Evolutionary conservation across 345 rosid genomes (phyloP).

Genomic region (Linum usitatissimum): DNA sequence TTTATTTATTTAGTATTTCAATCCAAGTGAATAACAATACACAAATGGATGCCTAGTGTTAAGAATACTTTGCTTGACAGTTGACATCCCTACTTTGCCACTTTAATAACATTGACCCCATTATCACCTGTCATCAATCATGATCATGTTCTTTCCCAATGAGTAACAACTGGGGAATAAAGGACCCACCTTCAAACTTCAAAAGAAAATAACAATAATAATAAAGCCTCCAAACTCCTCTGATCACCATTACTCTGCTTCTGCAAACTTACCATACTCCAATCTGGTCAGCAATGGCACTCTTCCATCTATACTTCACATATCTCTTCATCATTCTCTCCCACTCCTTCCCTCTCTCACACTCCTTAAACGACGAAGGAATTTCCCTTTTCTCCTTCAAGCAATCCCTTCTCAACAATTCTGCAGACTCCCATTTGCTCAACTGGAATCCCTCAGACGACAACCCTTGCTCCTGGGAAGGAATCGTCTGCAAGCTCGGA

Average conservation of each 20-base stretch:
- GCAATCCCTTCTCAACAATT: slow-evolving; percentile 9
- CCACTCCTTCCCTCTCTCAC: neutral
- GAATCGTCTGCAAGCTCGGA: slow-evolving; percentile 13
- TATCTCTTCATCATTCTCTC: neutral
- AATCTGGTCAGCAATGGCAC: neutral
- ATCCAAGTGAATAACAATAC: neutral
- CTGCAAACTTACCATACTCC: neutral
- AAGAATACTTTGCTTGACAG: no score
- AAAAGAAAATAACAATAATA: no score
- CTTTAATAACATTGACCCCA: neutral
- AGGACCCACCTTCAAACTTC: neutral
- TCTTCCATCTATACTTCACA: neutral
- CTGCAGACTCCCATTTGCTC: neutral
- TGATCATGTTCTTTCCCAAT: neutral
- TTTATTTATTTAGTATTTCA: no score
- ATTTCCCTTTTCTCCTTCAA: slow-evolving; percentile 23
- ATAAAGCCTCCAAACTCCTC: neutral
- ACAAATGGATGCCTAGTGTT: neutral
- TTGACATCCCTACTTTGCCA: no score
- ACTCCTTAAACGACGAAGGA: slow-evolving; percentile 16
- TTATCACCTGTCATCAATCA: neutral
- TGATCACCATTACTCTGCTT: neutral
- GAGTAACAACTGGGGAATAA: neutral
- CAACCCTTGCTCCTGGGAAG: slow-evolving; percentile 20
- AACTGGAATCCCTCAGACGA: slow-evolving; percentile 16